Percentiles rank a stretch among this genome's conserved stretches.
Conservation (phyloP, 257 asterid genomes). For the Rauvolfia tetraphylla region DNA sequence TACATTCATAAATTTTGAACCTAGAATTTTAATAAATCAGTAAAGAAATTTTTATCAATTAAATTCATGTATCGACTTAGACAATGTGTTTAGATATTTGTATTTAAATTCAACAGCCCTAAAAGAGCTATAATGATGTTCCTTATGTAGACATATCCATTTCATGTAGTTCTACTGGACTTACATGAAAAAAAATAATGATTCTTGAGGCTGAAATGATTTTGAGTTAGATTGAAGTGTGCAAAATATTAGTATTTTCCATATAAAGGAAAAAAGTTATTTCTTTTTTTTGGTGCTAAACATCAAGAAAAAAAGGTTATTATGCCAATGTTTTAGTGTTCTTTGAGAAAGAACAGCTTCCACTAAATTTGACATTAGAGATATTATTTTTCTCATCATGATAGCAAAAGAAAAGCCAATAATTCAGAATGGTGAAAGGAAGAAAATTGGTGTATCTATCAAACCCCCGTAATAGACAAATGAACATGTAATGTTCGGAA, state of each 20-base stretch:
- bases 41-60: too few relatives aligned
- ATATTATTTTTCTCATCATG: not conserved
- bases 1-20: too few relatives aligned
- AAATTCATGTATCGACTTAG: too few relatives aligned
- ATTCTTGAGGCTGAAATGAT: not conserved
- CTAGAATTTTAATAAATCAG: too few relatives aligned
- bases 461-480: not conserved
- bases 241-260: not conserved
- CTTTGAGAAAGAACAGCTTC: too few relatives aligned
- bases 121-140: too few relatives aligned
- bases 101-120: not conserved
- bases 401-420: not conserved
- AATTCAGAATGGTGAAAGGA: not conserved
- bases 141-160: not conserved
- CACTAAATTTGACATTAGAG: not conserved
- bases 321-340: not conserved
- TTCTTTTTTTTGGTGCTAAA: too few relatives aligned
- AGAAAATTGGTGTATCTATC: not conserved
- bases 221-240: not conserved
- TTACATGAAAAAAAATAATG: not conserved
- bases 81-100: too few relatives aligned
- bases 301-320: too few relatives aligned
- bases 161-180: not conserved
- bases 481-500: conserved; percentile 2
- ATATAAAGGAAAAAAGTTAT: too few relatives aligned